Evolutionary conservation across 331 rosid genomes (phyloP).

Genomic region (Acacia concinna): DNA sequence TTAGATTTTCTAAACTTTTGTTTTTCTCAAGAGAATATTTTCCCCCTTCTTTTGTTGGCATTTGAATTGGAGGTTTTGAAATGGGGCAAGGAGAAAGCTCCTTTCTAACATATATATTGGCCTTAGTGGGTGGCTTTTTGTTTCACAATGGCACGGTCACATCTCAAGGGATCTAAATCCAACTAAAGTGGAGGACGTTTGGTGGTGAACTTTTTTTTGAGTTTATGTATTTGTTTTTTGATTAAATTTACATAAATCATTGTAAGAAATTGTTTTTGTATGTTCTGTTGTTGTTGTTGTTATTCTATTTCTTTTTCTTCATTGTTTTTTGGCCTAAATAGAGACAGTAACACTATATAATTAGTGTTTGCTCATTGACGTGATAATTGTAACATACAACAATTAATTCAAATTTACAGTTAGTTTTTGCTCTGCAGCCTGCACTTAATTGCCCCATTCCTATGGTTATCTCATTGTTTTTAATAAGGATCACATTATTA

Average conservation of each 20-base stretch:
- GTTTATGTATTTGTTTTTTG: conserved; percentile 43
- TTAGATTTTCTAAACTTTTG: not conserved
- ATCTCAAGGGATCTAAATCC: conserved; percentile 72
- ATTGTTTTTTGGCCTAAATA: conserved; percentile 16
- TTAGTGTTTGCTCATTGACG: conserved; percentile 38
- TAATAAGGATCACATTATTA: not conserved
- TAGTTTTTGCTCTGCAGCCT: conserved; percentile 8
- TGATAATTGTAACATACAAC: conserved; percentile 31
- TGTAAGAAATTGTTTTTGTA: conserved; percentile 53
- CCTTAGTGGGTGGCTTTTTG: conserved; percentile 34
- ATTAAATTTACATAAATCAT: conserved; percentile 76
- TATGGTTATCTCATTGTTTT: not conserved
- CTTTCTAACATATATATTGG: not conserved
- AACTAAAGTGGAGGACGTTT: conserved; percentile 49
- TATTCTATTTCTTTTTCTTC: conserved; percentile 20
- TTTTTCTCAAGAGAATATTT: not conserved
- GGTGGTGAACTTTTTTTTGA: conserved; percentile 41
- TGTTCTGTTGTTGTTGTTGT: not conserved
- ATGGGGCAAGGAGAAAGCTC: conserved; percentile 4
- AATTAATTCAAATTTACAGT: conserved; percentile 29
- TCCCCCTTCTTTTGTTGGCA: not conserved
- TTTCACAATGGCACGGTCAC: conserved; percentile 96
- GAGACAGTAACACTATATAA: conserved; percentile 43
- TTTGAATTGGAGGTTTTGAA: not conserved
- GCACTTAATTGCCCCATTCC: not conserved